These are phyloP conservation scores for Discostella pseudostelligera DNA, from an alignment of 108 stramenopile species.

Conservation along the genomic window DNA sequence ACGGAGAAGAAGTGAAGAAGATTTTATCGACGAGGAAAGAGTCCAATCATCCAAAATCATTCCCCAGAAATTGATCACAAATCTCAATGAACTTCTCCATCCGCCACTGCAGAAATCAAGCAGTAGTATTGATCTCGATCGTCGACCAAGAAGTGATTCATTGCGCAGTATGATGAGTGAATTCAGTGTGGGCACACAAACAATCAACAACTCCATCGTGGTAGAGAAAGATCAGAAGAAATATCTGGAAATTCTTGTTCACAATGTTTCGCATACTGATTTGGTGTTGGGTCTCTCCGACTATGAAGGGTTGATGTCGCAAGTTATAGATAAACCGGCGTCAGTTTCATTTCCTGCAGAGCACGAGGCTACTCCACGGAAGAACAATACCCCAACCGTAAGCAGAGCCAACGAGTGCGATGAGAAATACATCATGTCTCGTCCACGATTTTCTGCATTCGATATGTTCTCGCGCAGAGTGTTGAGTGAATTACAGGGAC, in stretches of 20 bases:
- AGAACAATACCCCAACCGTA: conserved; percentile 9
- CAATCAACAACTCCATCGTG: not conserved
- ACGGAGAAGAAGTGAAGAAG: not conserved
- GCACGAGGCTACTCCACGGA: conserved; percentile 9
- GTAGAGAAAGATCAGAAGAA: conserved; percentile 20
- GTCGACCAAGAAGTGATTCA: conserved; percentile 37
- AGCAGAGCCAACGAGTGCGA: conserved; percentile 11
- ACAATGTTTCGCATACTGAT: conserved; percentile 95
- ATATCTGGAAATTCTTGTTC: conserved; percentile 85
- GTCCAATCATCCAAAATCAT: not conserved
- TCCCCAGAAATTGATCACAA: not conserved
- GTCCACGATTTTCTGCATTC: conserved; percentile 84
- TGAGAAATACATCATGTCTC: conserved; percentile 57
- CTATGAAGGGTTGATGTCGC: conserved; percentile 7
- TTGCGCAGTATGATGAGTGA: conserved; percentile 29
- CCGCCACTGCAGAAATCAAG: conserved; percentile 1
- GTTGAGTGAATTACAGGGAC: conserved; percentile 31
- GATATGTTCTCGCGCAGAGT: conserved; percentile 61
- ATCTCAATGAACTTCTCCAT: not conserved
- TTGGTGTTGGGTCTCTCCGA: conserved; percentile 72
- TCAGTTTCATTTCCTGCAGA: not conserved
- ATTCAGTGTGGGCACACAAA: conserved; percentile 26
- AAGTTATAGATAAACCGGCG: not conserved
- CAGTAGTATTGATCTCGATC: conserved; percentile 14
- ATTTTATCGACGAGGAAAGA: not conserved